These are phyloP conservation scores for Sanghuangporus sanghuang DNA, from an alignment of 1,284 basidiomycete genomes.

Conservation along the genomic window DNA sequence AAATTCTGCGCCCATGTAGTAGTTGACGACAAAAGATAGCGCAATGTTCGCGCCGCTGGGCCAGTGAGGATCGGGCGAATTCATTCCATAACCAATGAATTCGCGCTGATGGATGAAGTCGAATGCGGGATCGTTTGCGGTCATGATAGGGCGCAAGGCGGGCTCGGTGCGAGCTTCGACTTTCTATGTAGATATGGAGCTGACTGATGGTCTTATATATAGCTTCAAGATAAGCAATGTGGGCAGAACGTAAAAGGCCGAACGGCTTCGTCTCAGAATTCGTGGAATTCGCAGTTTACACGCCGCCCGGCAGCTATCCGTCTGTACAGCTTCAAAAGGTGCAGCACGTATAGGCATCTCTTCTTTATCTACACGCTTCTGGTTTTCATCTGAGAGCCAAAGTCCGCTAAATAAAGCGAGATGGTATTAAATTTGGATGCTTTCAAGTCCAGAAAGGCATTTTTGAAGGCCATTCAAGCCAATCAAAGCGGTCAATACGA, in stretches of 20 bases:
- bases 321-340: too few relatives aligned
- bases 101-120: slow-evolving; percentile 19
- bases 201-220: neutral
- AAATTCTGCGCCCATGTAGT: slow-evolving; percentile 34
- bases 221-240: neutral
- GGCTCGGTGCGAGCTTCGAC: neutral
- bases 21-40: slow-evolving; percentile 32
- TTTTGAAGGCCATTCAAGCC: neutral
- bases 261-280: neutral
- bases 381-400: too few relatives aligned
- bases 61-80: slow-evolving; percentile 32
- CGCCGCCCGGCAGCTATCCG: too few relatives aligned
- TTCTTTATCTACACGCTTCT: too few relatives aligned
- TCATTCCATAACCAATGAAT: slow-evolving; percentile 30
- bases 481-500: neutral
- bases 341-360: too few relatives aligned
- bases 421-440: too few relatives aligned
- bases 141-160: neutral
- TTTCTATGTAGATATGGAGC: neutral
- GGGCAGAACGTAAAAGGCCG: neutral
- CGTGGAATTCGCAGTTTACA: neutral
- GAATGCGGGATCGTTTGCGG: neutral
- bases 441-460: neutral
- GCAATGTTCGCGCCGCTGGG: slow-evolving; percentile 31
- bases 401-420: too few relatives aligned